Evolutionary conservation across 495 filamentous ascomycete genomes (phyloP).

Genomic region (Penicillium coprophilum): DNA sequence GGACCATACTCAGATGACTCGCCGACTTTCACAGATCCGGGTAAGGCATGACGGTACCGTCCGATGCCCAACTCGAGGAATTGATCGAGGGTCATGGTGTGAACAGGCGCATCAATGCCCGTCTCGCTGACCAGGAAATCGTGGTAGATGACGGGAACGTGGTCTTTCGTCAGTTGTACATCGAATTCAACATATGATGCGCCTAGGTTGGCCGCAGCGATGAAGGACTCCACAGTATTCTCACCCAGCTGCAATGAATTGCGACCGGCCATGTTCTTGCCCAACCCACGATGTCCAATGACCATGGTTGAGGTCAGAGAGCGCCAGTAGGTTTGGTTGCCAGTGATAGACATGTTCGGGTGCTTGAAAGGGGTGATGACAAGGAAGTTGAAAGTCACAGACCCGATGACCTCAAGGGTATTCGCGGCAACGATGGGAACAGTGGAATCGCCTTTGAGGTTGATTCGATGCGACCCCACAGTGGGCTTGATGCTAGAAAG

Average conservation of each 20-base stretch:
- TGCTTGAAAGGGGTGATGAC: conserved; percentile 94
- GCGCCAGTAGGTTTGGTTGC: conserved; percentile 94
- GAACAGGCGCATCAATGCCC: conserved; percentile 94
- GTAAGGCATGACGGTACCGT: conserved; percentile 18
- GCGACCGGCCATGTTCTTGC: conserved; percentile 81
- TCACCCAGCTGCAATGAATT: conserved; percentile 91
- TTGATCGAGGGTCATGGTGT: conserved; percentile 88
- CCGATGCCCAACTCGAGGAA: conserved; percentile 79
- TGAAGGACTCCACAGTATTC: conserved; percentile 93
- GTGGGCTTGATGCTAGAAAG: conserved; percentile 79
- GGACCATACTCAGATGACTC: conserved; percentile 18
- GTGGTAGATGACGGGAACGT: conserved; percentile 98
- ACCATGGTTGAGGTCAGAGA: conserved; percentile 79
- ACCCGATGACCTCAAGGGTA: conserved; percentile 86
- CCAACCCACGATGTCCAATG: conserved; percentile 88
- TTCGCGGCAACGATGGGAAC: conserved; percentile 82
- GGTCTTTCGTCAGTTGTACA: conserved; percentile 97
- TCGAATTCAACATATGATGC: conserved; percentile 92
- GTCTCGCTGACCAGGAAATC: conserved; percentile 99
- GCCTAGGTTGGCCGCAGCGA: conserved; percentile 90
- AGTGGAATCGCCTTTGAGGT: conserved; percentile 87
- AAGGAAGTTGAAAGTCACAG: conserved; percentile 94
- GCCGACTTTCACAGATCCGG: conserved; percentile 18
- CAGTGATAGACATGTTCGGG: conserved; percentile 86
- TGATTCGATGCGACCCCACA: conserved; percentile 77